Conservation (phyloP, 805 yeast genomes). For the Cyberlindnera samutprakarnensis region DNA sequence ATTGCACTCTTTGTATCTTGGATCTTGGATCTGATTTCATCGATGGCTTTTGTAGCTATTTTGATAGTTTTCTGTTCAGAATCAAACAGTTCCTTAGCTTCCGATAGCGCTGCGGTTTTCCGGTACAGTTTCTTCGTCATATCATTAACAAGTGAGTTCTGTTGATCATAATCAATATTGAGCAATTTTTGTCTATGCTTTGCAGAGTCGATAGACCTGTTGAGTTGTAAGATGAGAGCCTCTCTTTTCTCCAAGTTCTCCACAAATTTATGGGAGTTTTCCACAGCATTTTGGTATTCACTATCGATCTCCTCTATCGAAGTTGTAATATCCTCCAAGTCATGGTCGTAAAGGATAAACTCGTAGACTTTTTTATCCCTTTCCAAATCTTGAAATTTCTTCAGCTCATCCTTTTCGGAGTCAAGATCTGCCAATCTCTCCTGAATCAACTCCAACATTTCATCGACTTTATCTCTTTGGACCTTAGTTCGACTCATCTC, state of each 20-base stretch:
- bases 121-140: constrained; percentile 41
- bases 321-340: constrained; percentile 51
- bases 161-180: constrained; percentile 49
- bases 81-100: constrained; percentile 25
- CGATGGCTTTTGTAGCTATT: constrained; percentile 16
- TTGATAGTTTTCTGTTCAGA: constrained; percentile 27
- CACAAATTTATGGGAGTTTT: constrained; percentile 46
- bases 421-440: constrained; percentile 72
- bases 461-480: constrained; percentile 66
- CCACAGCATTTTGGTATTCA: constrained; percentile 42
- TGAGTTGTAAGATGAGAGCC: constrained; percentile 35
- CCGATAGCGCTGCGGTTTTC: constrained; percentile 38
- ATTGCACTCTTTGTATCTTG: constrained; percentile 31
- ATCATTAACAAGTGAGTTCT: constrained; percentile 42
- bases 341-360: constrained; percentile 71
- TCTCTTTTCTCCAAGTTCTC: constrained; percentile 58
- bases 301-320: constrained; percentile 55
- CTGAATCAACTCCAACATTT: constrained; percentile 61
- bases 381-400: constrained; percentile 60
- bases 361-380: constrained; percentile 64
- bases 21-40: constrained; percentile 20
- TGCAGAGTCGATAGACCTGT: constrained; percentile 37
- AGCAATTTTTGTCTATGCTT: constrained; percentile 43
- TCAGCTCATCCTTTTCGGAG: constrained; percentile 70
- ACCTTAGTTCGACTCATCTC: constrained; percentile 70